These are phyloP conservation scores for Solanum medicagineum DNA, from an alignment of 257 asterid genomes.

Conservation along the genomic window DNA sequence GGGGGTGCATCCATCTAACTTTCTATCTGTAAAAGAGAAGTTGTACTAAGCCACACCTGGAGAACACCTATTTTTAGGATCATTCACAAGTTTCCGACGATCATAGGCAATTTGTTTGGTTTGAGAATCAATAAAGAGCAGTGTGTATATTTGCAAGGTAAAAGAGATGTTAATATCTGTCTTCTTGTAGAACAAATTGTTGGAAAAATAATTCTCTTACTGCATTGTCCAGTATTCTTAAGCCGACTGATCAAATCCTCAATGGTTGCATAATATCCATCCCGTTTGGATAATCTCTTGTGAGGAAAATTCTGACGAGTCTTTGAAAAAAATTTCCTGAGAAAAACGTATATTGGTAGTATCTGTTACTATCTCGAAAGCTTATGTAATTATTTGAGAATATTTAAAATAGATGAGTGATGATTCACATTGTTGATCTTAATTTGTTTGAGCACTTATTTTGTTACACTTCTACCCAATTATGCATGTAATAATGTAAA, in stretches of 20 bases:
- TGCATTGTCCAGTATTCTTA: background rate
- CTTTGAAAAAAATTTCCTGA: background rate
- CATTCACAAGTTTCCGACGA: background rate
- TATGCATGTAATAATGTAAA: background rate
- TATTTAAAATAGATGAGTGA: background rate
- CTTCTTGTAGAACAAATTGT: background rate
- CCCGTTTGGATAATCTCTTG: background rate
- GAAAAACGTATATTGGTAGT: background rate
- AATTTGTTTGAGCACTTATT: background rate
- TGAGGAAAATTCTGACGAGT: background rate
- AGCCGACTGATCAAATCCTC: background rate
- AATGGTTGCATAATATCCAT: background rate
- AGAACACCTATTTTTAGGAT: background rate
- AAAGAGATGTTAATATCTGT: background rate
- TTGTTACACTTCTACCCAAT: background rate
- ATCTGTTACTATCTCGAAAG: background rate
- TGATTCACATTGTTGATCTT: background rate
- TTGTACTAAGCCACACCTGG: background rate
- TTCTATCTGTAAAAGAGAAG: background rate
- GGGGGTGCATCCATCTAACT: background rate
- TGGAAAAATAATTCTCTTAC: background rate
- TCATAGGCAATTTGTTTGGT: background rate
- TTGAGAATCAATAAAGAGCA: slow-evolving; percentile 2
- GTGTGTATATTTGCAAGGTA: slow-evolving; percentile 1
- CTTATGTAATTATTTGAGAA: background rate